Percentiles rank a stretch among this genome's conserved stretches.
phyloP scores from a whole-genome alignment of 306 rosid species.

The Begonia peltatifolia region DNA sequence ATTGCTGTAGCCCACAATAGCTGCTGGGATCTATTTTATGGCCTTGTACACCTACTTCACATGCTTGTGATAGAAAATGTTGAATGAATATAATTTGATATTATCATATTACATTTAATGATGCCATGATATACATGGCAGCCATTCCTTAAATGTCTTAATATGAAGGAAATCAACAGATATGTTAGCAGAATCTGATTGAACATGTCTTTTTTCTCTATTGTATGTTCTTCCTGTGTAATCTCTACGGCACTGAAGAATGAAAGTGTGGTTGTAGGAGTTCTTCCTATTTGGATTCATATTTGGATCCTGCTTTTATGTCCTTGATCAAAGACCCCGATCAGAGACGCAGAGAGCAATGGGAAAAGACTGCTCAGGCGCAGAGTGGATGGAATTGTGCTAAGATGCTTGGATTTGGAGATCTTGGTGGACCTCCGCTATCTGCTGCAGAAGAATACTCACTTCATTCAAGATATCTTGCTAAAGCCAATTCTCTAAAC shows the following conservation, averaged over 20 bases:
- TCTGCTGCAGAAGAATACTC: constrained; percentile 93
- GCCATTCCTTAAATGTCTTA: too few relatives aligned
- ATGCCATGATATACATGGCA: too few relatives aligned
- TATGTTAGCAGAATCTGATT: too few relatives aligned
- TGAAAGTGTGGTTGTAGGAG: constrained; percentile 35
- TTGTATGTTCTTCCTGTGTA: too few relatives aligned
- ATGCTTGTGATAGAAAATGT: too few relatives aligned
- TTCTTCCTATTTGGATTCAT: constrained; percentile 64
- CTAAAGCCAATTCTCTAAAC: constrained; percentile 85
- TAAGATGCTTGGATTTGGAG: constrained; percentile 81
- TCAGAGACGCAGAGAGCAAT: constrained; percentile 86
- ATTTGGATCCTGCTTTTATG: constrained; percentile 98
- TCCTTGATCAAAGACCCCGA: constrained; percentile 97
- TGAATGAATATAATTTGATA: too few relatives aligned
- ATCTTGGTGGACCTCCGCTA: constrained; percentile 66
- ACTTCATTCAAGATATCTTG: constrained; percentile 89
- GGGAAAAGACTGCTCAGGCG: constrained; percentile 95
- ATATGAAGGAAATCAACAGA: too few relatives aligned
- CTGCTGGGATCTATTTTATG: too few relatives aligned
- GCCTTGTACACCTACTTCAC: too few relatives aligned
- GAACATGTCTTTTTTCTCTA: too few relatives aligned
- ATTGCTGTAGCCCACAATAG: too few relatives aligned
- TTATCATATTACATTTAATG: too few relatives aligned
- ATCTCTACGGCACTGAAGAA: neutral
- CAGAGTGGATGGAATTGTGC: constrained; percentile 71